phyloP scores from a whole-genome alignment of 2,329 filamentous ascomycete species.

The Fusarium pininemorale region DNA sequence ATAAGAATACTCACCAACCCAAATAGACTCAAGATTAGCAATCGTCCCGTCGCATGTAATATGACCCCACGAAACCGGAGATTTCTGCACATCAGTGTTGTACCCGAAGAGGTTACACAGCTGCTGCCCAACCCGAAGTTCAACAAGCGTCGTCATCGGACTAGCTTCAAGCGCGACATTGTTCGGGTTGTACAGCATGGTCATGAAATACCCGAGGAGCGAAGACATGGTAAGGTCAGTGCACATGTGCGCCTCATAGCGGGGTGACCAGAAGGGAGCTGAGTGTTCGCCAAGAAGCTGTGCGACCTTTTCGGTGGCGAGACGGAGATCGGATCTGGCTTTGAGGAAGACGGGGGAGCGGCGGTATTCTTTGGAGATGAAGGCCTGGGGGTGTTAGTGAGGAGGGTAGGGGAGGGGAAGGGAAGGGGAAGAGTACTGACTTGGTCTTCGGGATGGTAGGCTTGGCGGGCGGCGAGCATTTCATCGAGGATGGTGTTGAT shows the following conservation, averaged over 20 bases:
- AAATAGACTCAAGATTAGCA: conserved; percentile 59
- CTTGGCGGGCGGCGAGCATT: conserved; percentile 45
- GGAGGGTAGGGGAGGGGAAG: rapidly evolving
- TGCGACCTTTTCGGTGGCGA: conserved; percentile 48
- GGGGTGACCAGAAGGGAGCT: conserved; percentile 57
- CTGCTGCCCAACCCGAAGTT: conserved; percentile 56
- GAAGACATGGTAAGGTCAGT: conserved; percentile 55
- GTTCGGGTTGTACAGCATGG: conserved; percentile 61
- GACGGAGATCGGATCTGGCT: conserved; percentile 46
- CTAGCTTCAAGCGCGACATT: conserved; percentile 58
- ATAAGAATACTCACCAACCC: conserved; percentile 43
- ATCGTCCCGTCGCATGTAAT: conserved; percentile 56
- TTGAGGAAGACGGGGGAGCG: conserved; percentile 47
- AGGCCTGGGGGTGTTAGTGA: conserved; percentile 20
- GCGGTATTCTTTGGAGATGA: conserved; percentile 50
- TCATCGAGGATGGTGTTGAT: conserved; percentile 52
- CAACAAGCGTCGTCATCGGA: conserved; percentile 55
- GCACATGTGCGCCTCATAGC: conserved; percentile 59
- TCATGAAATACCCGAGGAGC: conserved; percentile 57
- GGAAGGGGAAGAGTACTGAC: conserved; percentile 25
- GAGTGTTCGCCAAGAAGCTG: conserved; percentile 53
- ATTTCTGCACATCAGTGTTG: conserved; percentile 45
- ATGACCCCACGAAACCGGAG: conserved; percentile 53
- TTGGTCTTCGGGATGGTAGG: conserved; percentile 50
- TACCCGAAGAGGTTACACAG: conserved; percentile 57